Base-by-base conservation (phyloP, 306 rosid genomes). In the Vigna trinervia region DNA sequence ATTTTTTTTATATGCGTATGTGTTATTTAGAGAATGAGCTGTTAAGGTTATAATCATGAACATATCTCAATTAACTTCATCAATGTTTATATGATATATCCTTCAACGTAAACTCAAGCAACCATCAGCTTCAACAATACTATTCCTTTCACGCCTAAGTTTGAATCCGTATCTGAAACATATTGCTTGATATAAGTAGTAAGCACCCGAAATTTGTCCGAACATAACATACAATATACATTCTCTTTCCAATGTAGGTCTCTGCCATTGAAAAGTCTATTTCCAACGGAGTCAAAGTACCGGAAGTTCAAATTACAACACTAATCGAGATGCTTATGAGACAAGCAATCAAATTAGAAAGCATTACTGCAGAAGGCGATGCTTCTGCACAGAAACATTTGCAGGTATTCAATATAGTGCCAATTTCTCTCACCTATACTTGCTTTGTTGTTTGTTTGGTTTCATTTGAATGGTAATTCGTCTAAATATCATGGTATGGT, bases 281-380 rank as follows among this genome's bases (percentile, higher is more conserved):
- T 63, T 78, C 87, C 7, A 76, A 67, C 14, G 94, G 91, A 77
- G 77, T 87, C 2, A 91, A 86, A 72, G 97, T 91, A n/a, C 85
- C 93, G 4, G 98, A 93, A 80, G 79, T 93, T 85, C 98, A 91
- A 77, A 91, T 93, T 82, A 85, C 95, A 5, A 89, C 96, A 4
- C 72, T 91, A 8, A 90, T 76, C 75, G 98, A 90, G 85, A 86
- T 91, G 97, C 91, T 94, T 12, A 91, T 91, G 98, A 87, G 90
- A 82, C 97, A 86, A 85, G 96, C 97, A 47, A 85, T 94, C 82
- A 91, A 86, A 73, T 81, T 94, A 38, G 97, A 94, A 69, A 74
- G 47, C 50, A 86, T 91, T 85, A 61, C 81, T 54, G 87, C 97
- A 3, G 91, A 89, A 85, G 97, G 96, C 77, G 94, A 90, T 46